phyloP scores from a whole-genome alignment of 2,329 filamentous ascomycete species.

The Xylariales sp. region DNA sequence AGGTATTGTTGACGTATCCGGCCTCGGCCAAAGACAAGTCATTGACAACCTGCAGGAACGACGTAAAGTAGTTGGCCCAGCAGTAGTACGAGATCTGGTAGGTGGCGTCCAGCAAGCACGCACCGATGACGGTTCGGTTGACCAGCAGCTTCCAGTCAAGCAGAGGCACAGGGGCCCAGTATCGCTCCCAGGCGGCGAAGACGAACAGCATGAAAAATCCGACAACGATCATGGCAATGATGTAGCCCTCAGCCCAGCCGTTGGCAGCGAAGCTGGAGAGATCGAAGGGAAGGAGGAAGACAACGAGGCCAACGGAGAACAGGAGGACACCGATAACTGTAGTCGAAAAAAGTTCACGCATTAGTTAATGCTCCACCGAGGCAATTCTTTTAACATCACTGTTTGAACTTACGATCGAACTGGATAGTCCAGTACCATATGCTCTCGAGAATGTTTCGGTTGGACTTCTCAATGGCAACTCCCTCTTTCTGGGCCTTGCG shows the following conservation, averaged over 20 bases:
- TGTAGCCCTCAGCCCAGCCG: slow-evolving; percentile 38
- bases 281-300: slow-evolving; percentile 57
- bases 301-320: slow-evolving; percentile 41
- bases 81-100: slow-evolving; percentile 47
- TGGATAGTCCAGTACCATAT: slow-evolving; percentile 42
- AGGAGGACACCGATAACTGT: slow-evolving; percentile 41
- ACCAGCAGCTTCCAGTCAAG: slow-evolving; percentile 41
- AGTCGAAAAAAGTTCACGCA: no score
- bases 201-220: slow-evolving; percentile 47
- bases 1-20: slow-evolving; percentile 32
- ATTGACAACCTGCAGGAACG: slow-evolving; percentile 46
- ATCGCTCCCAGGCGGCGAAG: slow-evolving; percentile 50
- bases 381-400: background rate
- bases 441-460: slow-evolving; percentile 37
- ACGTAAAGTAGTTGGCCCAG: slow-evolving; percentile 52
- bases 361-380: no score
- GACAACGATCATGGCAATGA: slow-evolving; percentile 48
- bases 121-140: slow-evolving; percentile 30
- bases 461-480: slow-evolving; percentile 28
- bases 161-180: slow-evolving; percentile 44
- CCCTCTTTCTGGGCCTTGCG: slow-evolving; percentile 45
- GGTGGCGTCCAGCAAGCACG: slow-evolving; percentile 29
- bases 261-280: slow-evolving; percentile 33
- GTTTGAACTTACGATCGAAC: slow-evolving; percentile 36
- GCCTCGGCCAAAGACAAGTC: slow-evolving; percentile 25